Evolutionary conservation across 2,329 filamentous ascomycete species (phyloP), one percentile per base, ranked within the genome.

Genomic region (Aspergillus aculeatinus): DNA sequence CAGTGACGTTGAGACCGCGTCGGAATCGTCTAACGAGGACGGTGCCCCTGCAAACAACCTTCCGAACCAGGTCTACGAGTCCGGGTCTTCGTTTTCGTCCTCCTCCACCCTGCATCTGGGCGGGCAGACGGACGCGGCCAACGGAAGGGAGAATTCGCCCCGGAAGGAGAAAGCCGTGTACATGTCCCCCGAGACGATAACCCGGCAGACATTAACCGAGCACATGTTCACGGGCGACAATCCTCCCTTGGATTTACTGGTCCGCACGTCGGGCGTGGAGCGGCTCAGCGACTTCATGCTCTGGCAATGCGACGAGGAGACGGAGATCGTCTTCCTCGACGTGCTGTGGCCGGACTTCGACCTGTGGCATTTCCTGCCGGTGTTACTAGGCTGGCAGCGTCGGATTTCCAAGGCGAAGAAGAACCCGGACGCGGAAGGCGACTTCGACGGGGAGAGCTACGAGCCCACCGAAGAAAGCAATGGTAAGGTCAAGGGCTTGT

Each of bases 281-380:
- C 85, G 95, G 52, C 81, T 99, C 60, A 97, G 92, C 72, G 95
- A 99, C 74, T 99, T 98, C 70, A 95, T 99, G 93, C 87, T 99
- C 35, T 99, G 95, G 95, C 95, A 99, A 77, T 95, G 91, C 69
- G 93, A 98, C 72, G 87, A 96, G 72, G 83, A 94, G 64, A 97
- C 95, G 0, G 90, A 96, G 61, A 89, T 99, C 65, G 91, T 96
- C 61, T 99, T 98, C 73, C 79, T 97, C 59, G 86, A 96, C 69
- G 95, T 91, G 65, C 82, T 96, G 63, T 99, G 95, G 95, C 95
- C 95, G 2, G 92, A 97, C 64, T 97, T 99, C 69, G 92, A 96
- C 72, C 82, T 99, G 4, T 94, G 92, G 87, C 86, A 93, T 60
- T 97, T 98, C 76, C 77, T 99, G 19, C 95, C 94, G 9, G 93